A percentile compares a stretch with the other conserved stretches of the same genome.
Conservation (phyloP, 495 filamentous ascomycete species). For the Daldinia grandis region DNA sequence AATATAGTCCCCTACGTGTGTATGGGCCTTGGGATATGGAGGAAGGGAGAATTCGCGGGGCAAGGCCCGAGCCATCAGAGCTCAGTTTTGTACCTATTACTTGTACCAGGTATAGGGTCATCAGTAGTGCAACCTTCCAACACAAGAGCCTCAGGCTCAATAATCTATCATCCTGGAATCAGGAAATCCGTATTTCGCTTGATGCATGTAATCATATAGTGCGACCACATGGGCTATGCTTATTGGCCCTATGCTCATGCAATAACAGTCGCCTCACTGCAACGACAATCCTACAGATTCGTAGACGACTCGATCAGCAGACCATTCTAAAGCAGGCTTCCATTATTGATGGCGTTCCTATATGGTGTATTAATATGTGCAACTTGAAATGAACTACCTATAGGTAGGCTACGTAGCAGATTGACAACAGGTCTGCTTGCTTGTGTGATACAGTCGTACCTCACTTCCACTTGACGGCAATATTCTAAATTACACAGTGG, state of each 20-base stretch:
- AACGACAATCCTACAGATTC: conserved; percentile 13
- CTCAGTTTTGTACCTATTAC: background rate
- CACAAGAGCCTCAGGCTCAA: conserved; percentile 11
- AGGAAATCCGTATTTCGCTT: background rate
- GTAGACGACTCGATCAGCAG: conserved; percentile 10
- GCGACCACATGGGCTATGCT: conserved; percentile 21
- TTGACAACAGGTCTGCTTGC: background rate
- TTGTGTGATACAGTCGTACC: background rate
- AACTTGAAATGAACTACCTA: background rate
- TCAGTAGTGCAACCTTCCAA: background rate
- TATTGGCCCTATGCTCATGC: conserved; percentile 17
- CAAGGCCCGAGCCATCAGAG: background rate
- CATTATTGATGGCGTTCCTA: background rate
- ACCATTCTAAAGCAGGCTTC: conserved; percentile 6
- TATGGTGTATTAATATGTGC: conserved; percentile 2
- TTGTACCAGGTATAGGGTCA: background rate
- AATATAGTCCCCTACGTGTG: background rate
- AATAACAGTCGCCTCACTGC: conserved; percentile 16
- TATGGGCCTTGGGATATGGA: background rate
- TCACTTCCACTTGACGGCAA: background rate
- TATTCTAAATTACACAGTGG: background rate
- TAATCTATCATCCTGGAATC: background rate
- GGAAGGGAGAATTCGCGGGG: background rate
- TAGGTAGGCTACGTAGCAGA: background rate
- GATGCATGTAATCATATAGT: conserved; percentile 24